Conservation (phyloP, 2,329 filamentous ascomycete species). For the Parastagonospora nodorum region DNA sequence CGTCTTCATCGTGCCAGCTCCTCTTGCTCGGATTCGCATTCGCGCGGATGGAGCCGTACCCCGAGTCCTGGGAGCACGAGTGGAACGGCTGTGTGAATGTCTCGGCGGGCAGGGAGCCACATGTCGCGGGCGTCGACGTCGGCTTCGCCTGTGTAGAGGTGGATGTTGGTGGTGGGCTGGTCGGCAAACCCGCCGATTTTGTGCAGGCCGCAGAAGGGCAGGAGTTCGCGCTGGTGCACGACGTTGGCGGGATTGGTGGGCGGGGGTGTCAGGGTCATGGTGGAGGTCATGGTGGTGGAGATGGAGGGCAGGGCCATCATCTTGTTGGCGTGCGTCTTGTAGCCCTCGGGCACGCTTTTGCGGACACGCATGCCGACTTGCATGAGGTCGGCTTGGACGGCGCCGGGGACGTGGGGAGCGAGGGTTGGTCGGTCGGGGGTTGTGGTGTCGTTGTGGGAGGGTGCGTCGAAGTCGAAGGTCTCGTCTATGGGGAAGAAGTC, state of each 20-base stretch:
- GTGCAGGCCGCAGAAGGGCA: slow-evolving; percentile 81
- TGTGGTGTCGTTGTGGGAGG: slow-evolving; percentile 19
- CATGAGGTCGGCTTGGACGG: slow-evolving; percentile 80
- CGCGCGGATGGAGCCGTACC: slow-evolving; percentile 27
- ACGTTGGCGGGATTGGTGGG: slow-evolving; percentile 24
- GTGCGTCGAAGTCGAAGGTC: slow-evolving; percentile 7
- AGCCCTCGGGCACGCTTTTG: slow-evolving; percentile 91
- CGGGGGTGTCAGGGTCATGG: slow-evolving; percentile 22
- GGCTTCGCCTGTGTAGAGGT: slow-evolving; percentile 45
- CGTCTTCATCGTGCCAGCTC: slow-evolving; percentile 49
- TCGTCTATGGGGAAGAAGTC: slow-evolving; percentile 47
- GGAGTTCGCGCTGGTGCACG: slow-evolving; percentile 63
- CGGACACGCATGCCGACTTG: slow-evolving; percentile 93
- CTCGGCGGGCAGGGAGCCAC: slow-evolving; percentile 40
- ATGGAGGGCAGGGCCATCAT: slow-evolving; percentile 31
- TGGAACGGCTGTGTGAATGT: slow-evolving; percentile 43
- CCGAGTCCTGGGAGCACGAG: slow-evolving; percentile 33
- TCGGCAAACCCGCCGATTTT: slow-evolving; percentile 71
- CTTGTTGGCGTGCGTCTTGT: slow-evolving; percentile 70
- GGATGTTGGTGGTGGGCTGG: slow-evolving; percentile 56
- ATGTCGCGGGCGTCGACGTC: slow-evolving; percentile 27
- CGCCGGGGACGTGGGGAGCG: slow-evolving; percentile 62
- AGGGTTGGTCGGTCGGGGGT: slow-evolving; percentile 45
- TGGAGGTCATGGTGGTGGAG: slow-evolving; percentile 28
- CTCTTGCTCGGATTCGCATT: slow-evolving; percentile 48